Evolutionary conservation across 139 green algal genomes (phyloP).

Genomic region (Helicosporidium sp.): DNA sequence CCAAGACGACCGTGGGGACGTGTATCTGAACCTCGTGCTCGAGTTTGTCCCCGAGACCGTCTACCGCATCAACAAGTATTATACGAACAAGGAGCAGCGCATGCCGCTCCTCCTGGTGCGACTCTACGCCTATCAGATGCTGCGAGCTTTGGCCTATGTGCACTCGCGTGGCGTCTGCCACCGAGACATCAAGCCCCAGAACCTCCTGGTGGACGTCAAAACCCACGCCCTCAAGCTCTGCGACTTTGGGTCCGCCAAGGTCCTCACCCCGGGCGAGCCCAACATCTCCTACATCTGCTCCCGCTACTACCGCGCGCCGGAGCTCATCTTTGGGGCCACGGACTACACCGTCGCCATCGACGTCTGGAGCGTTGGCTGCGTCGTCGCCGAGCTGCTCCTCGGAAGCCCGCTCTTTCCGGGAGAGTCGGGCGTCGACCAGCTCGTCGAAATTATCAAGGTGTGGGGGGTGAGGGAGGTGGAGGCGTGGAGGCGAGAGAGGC

Average conservation of each 20-base stretch:
- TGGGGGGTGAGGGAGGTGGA: constrained; percentile 5
- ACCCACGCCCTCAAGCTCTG: constrained; percentile 92
- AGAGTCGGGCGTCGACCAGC: constrained; percentile 92
- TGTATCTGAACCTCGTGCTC: constrained; percentile 96
- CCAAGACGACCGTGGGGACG: constrained; percentile 42
- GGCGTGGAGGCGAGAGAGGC: too few species aligned
- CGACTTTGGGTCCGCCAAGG: constrained; percentile 96
- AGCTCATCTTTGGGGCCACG: constrained; percentile 97
- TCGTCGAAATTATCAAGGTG: constrained; percentile 99
- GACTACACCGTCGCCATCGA: constrained; percentile 97
- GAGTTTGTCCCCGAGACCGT: constrained; percentile 97
- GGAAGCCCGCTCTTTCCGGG: constrained; percentile 72
- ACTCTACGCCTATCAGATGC: constrained; percentile 87
- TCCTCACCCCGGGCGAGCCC: constrained; percentile 72
- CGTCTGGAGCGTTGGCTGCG: constrained; percentile 85
- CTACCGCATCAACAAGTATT: constrained; percentile 91
- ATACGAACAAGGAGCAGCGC: constrained; percentile 73
- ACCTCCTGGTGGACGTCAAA: constrained; percentile 80
- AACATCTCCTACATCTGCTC: constrained; percentile 99
- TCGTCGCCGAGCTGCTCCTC: constrained; percentile 94
- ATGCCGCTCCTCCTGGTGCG: constrained; percentile 87
- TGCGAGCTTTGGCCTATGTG: constrained; percentile 59
- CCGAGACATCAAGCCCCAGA: constrained; percentile 88
- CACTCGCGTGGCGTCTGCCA: constrained; percentile 74
- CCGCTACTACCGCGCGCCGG: constrained; percentile 81